Evolutionary conservation across 257 asterid genomes (phyloP).

Genomic region (Rehmannia glutinosa): DNA sequence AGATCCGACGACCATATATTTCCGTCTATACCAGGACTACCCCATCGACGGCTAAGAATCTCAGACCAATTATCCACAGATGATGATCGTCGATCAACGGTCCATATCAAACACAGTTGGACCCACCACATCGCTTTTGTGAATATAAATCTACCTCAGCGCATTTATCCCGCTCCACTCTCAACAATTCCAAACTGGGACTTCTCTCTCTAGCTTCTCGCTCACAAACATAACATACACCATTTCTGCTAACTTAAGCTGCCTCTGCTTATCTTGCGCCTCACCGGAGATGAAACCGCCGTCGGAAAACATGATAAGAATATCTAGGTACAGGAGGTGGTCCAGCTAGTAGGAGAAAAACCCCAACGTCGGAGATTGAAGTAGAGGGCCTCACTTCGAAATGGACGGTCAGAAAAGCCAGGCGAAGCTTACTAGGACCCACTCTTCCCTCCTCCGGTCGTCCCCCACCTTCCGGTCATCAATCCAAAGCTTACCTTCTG

Average conservation of each 20-base stretch:
- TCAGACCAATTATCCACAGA: not conserved
- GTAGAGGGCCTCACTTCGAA: slow-evolving; percentile 5
- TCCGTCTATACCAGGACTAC: slow-evolving; percentile 20
- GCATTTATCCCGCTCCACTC: slow-evolving; percentile 34
- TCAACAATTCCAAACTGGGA: slow-evolving; percentile 22
- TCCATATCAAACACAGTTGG: slow-evolving; percentile 18
- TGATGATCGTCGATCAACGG: slow-evolving; percentile 34
- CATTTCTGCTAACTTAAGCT: slow-evolving; percentile 11
- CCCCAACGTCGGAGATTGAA: slow-evolving; percentile 24
- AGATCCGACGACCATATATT: slow-evolving; percentile 31
- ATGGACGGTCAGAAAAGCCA: slow-evolving; percentile 74
- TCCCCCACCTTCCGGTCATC: slow-evolving; percentile 73
- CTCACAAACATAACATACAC: too few species aligned
- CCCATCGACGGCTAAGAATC: slow-evolving; percentile 37
- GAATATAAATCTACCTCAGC: slow-evolving; percentile 22
- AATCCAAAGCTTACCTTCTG: slow-evolving; percentile 63
- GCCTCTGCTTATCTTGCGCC: slow-evolving; percentile 30
- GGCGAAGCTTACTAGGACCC: slow-evolving; percentile 64
- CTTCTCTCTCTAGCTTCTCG: slow-evolving; percentile 4
- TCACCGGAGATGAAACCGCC: slow-evolving; percentile 59
- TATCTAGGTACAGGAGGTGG: slow-evolving; percentile 47
- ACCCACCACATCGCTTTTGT: slow-evolving; percentile 34
- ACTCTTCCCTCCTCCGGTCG: slow-evolving; percentile 82
- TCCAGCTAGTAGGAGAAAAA: slow-evolving; percentile 3
- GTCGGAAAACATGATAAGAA: slow-evolving; percentile 25